A percentile compares a stretch with the other conserved stretches of the same genome.
These are phyloP conservation scores for Podaxis pistillaris DNA, from an alignment of 768 basidiomycete species.

Conservation along the genomic window DNA sequence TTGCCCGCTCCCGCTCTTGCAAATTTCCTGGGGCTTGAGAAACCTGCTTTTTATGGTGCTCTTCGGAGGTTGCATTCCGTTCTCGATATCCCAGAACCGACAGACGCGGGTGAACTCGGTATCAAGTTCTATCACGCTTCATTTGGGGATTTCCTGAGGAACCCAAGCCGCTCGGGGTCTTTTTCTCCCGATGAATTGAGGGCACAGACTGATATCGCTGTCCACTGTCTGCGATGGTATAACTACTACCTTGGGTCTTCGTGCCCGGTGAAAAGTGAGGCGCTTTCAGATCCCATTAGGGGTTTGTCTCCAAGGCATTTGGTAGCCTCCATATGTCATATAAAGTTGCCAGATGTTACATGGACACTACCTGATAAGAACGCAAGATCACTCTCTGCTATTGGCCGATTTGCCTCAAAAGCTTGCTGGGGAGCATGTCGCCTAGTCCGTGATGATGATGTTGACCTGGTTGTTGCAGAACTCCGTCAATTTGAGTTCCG, in stretches of 20 bases:
- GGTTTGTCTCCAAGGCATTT: neutral
- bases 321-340: neutral
- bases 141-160: neutral
- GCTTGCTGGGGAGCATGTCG: neutral
- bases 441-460: neutral
- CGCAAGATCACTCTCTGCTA: neutral
- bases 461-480: neutral
- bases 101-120: neutral
- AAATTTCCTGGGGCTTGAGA: neutral
- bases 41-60: neutral
- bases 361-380: neutral
- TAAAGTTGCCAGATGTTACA: neutral
- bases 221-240: constrained; percentile 7
- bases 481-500: neutral
- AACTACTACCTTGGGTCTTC: constrained; percentile 22
- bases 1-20: neutral
- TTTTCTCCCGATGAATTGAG: neutral
- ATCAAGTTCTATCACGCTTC: neutral
- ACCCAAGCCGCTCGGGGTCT: neutral
- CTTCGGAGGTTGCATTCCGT: neutral
- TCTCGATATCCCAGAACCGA: neutral
- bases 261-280: neutral
- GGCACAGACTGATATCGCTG: neutral
- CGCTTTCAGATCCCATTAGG: neutral
- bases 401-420: neutral